These are phyloP conservation scores for Rubia tinctorum DNA, from an alignment of 305 asterid genomes.

Conservation along the genomic window DNA sequence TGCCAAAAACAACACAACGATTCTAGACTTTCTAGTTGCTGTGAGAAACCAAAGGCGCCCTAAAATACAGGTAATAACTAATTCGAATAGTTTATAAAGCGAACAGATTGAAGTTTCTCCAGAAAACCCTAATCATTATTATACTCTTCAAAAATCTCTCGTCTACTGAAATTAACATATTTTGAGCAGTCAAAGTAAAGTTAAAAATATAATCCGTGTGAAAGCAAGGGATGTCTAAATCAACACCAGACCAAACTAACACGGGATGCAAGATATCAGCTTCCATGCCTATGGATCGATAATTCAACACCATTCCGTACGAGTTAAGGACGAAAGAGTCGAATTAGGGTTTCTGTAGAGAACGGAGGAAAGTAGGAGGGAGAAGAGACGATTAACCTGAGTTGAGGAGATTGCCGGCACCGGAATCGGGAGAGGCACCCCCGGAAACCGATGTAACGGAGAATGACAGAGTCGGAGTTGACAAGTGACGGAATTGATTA, in stretches of 20 bases:
- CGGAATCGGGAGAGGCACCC: neutral
- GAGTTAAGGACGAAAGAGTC: neutral
- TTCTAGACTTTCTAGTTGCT: neutral
- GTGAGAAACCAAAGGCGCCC: neutral
- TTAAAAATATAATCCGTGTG: neutral
- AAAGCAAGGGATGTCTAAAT: neutral
- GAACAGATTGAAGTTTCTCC: neutral
- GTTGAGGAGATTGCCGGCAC: slow-evolving; percentile 1
- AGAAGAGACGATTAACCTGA: neutral
- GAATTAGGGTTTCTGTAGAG: neutral
- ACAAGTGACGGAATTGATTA: neutral
- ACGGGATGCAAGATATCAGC: neutral
- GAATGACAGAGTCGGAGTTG: neutral
- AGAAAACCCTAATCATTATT: neutral
- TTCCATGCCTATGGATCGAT: neutral
- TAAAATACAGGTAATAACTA: neutral
- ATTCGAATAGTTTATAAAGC: neutral
- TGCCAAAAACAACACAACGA: neutral
- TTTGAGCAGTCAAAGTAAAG: neutral
- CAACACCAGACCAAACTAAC: neutral
- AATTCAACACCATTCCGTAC: neutral
- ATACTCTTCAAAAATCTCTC: neutral
- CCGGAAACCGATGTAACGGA: neutral
- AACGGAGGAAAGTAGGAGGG: neutral
- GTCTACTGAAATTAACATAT: neutral